Evolutionary conservation across 345 rosid genomes (phyloP), one percentile per base, ranked within the genome.

Genomic region (Aquilaria yunnanensis): DNA sequence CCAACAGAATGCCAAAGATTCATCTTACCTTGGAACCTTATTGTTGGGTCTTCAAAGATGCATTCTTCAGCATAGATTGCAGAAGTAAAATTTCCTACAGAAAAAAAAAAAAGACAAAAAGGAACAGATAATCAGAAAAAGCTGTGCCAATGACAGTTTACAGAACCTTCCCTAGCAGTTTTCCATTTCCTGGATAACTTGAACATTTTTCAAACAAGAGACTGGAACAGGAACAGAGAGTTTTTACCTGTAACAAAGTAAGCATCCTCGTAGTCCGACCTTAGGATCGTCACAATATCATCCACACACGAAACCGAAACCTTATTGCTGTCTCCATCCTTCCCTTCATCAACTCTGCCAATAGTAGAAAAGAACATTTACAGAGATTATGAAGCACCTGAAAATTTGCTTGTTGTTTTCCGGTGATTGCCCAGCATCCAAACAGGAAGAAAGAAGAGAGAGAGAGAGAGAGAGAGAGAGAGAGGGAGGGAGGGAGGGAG

Each of bases 1-100:
- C 43, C 43, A 37, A 9, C 5, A 37, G 43, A 37, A 37, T 37
- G 43, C 8, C 43, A 37, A 9, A 37, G 43, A 37, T 37, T 37
- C 43, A 49, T 56, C 72, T 76, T 66, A 93, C 96, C 98, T 59
- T 56, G 84, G 59, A 89, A 93, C 63, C 84, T 85, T 47, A 93
- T 87, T 50, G 98, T 93, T 10, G 96, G 98, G 60, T 89, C 98
- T 74, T 84, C 96, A n/a, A 90, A 93, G 61, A 81, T 57, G 61
- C 97, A 90, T 64, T 87, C 97, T 67, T 86, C 80, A 14, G 78
- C 74, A 57, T 86, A 90, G 54, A 87, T 74, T 6, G 56, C 79
- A 70, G 76, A 64, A 67, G 93, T 81, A 76, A 90, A 90, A 68
- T 69, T 71, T 68, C 97, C 97, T 93, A 32, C n/a, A 59, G 14